Percentiles rank a stretch among this genome's conserved stretches.
Conservation (phyloP, 116 monocot species). For the Cymodocea nodosa region DNA sequence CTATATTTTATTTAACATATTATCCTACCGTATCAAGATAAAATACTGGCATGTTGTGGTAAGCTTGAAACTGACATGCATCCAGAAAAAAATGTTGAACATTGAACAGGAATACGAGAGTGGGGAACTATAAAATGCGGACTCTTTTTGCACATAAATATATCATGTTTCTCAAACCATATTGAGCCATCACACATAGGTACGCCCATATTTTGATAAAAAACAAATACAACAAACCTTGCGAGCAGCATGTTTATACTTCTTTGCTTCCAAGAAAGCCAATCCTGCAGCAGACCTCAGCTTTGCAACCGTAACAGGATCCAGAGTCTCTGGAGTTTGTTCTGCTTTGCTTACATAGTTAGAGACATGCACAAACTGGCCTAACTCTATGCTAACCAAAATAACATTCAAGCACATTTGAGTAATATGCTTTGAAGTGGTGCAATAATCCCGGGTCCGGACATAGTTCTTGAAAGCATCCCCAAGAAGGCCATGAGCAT, state of each 20-base stretch:
- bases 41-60: no score
- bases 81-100: no score
- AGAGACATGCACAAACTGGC: slow-evolving; percentile 81
- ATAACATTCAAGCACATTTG: slow-evolving; percentile 97
- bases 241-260: slow-evolving; percentile 90
- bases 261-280: slow-evolving; percentile 74
- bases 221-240: slow-evolving; percentile 40
- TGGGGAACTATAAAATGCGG: no score
- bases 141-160: no score
- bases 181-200: background rate
- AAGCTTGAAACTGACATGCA: no score
- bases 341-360: slow-evolving; percentile 93
- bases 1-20: no score
- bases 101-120: no score
- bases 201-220: background rate
- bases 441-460: slow-evolving; percentile 90
- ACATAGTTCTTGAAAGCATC: slow-evolving; percentile 93
- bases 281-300: slow-evolving; percentile 73
- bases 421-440: slow-evolving; percentile 85
- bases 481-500: slow-evolving; percentile 73
- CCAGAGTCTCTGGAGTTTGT: slow-evolving; percentile 59
- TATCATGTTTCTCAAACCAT: background rate
- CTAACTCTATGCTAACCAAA: slow-evolving; percentile 87
- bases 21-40: no score
- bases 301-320: slow-evolving; percentile 56